Conservation (phyloP, 176 grass and related monocot genomes). For the Elymus sibiricus region DNA sequence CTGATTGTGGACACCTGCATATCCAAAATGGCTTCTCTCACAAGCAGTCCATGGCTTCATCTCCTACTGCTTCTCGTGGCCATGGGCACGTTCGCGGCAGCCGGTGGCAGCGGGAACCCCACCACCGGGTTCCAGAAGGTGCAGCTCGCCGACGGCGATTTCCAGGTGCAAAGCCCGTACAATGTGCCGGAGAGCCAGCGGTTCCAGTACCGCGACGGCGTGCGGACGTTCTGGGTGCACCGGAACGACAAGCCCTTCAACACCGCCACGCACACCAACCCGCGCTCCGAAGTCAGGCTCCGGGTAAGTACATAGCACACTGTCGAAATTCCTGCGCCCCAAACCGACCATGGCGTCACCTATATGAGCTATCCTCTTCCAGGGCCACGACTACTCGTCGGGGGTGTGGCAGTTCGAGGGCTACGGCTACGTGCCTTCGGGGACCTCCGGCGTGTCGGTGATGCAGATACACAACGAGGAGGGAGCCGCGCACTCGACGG, state of each 20-base stretch:
- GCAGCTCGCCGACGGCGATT: constrained; percentile 6
- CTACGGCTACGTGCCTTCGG: constrained; percentile 29
- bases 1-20: no score
- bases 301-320: not conserved
- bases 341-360: not conserved
- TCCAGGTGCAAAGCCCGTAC: constrained; percentile 35
- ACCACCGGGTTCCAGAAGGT: constrained; percentile 34
- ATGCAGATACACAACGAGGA: constrained; percentile 41
- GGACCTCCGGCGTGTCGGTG: constrained; percentile 40
- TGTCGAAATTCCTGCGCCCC: not conserved
- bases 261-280: constrained; percentile 11
- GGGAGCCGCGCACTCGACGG: not conserved
- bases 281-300: constrained; percentile 36
- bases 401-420: constrained; percentile 60
- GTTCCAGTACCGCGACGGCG: constrained; percentile 7
- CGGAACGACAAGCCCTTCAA: constrained; percentile 26
- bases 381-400: constrained; percentile 38
- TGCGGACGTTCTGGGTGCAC: constrained; percentile 34
- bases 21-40: no score
- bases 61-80: no score
- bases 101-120: not conserved
- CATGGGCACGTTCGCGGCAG: no score
- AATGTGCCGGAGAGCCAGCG: not conserved
- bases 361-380: no score
- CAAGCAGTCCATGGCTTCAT: no score